These are phyloP conservation scores for Xylaria sp. DNA, from an alignment of 495 filamentous ascomycete species.

Conservation along the genomic window DNA sequence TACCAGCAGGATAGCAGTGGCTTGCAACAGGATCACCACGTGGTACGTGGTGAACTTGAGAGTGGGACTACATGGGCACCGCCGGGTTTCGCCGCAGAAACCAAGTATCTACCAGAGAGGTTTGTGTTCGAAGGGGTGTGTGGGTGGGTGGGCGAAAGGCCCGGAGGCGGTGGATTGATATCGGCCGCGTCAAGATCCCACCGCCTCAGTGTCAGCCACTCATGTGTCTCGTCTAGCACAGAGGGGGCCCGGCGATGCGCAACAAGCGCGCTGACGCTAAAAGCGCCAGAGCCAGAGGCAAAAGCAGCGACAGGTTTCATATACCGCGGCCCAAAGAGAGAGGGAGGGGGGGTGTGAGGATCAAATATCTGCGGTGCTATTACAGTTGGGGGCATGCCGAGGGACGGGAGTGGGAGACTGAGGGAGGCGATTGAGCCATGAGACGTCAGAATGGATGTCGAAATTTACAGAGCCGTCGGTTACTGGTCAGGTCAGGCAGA, in stretches of 20 bases:
- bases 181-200: constrained; percentile 21
- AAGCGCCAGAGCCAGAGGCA: constrained; percentile 36
- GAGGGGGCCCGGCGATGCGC: constrained; percentile 33
- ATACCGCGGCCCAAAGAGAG: constrained; percentile 16
- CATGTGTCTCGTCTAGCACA: constrained; percentile 32
- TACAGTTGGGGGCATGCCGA: constrained; percentile 23
- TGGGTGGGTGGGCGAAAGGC: constrained; percentile 38
- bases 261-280: constrained; percentile 53
- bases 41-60: constrained; percentile 23
- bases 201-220: constrained; percentile 27
- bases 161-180: constrained; percentile 5
- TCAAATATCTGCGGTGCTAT: constrained; percentile 23
- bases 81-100: constrained; percentile 15
- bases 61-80: constrained; percentile 13
- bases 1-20: constrained; percentile 7
- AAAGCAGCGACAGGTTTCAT: constrained; percentile 51
- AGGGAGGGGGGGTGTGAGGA: constrained; percentile 27
- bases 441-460: constrained; percentile 26
- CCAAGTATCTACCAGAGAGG: constrained; percentile 1
- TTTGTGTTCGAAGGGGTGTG: constrained; percentile 26
- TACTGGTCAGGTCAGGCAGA: constrained; percentile 59
- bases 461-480: constrained; percentile 34
- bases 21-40: constrained; percentile 16
- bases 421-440: constrained; percentile 25
- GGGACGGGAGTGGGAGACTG: constrained; percentile 16